These are phyloP conservation scores for Trichophyton verrucosum DNA, from an alignment of 2,329 filamentous ascomycete species.

Conservation along the genomic window DNA sequence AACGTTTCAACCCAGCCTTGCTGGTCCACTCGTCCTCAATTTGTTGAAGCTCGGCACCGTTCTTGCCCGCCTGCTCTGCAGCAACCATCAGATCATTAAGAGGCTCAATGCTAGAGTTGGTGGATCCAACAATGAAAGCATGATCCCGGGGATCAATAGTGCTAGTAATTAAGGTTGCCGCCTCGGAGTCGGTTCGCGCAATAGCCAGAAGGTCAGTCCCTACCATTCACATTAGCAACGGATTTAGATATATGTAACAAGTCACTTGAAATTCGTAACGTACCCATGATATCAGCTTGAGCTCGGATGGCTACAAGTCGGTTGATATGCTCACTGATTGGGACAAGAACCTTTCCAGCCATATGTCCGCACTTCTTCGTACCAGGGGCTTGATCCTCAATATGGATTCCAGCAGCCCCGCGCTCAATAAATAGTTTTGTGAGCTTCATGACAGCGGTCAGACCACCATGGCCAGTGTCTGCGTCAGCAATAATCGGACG, in stretches of 20 bases:
- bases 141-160: slow-evolving; percentile 95
- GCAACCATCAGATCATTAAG: slow-evolving; percentile 83
- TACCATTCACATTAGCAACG: slow-evolving; percentile 20
- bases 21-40: slow-evolving; percentile 83
- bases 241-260: no score
- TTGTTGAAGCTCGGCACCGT: slow-evolving; percentile 65
- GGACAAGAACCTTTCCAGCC: slow-evolving; percentile 95
- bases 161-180: slow-evolving; percentile 89
- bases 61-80: slow-evolving; percentile 72
- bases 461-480: slow-evolving; percentile 89
- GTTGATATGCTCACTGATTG: slow-evolving; percentile 96
- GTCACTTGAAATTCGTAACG: slow-evolving; percentile 9
- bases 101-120: slow-evolving; percentile 71
- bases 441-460: slow-evolving; percentile 99
- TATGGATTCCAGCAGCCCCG: slow-evolving; percentile 93
- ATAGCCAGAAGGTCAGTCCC: slow-evolving; percentile 77
- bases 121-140: slow-evolving; percentile 78
- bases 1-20: slow-evolving; percentile 71
- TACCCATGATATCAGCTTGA: slow-evolving; percentile 97
- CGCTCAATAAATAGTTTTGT: slow-evolving; percentile 96
- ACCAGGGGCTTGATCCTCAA: slow-evolving; percentile 94
- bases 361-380: slow-evolving; percentile 99
- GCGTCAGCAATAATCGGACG: slow-evolving; percentile 93
- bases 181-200: slow-evolving; percentile 92
- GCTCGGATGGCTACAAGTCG: slow-evolving; percentile 90